Conservation (phyloP, 2,329 filamentous ascomycete species). For the Sarocladium kiliense region DNA sequence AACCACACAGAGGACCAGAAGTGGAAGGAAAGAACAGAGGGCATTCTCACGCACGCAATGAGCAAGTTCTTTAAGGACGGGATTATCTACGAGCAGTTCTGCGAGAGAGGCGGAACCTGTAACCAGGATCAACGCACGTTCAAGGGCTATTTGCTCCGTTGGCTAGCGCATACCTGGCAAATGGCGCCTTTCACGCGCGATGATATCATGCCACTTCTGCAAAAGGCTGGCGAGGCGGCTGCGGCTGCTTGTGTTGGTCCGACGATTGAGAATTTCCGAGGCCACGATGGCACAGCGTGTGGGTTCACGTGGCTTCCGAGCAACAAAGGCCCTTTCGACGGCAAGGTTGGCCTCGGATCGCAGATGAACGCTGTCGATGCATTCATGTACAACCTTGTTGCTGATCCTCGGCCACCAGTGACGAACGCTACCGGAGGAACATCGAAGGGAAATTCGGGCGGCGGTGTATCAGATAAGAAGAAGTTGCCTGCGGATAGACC, state of each 20-base stretch:
- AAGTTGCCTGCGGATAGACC: conserved; percentile 18
- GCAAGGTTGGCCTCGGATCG: conserved; percentile 57
- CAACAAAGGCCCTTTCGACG: conserved; percentile 45
- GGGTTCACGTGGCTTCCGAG: conserved; percentile 57
- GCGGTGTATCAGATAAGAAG: conserved; percentile 31
- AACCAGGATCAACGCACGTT: conserved; percentile 68
- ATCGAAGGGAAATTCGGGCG: conserved; percentile 44
- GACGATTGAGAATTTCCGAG: conserved; percentile 32
- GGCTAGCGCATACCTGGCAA: conserved; percentile 53
- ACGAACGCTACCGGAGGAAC: conserved; percentile 56
- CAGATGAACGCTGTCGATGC: conserved; percentile 64
- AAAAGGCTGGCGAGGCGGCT: conserved; percentile 46
- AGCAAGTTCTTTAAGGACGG: conserved; percentile 47
- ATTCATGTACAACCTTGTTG: conserved; percentile 55
- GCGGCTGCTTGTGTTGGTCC: conserved; percentile 44
- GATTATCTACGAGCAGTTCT: conserved; percentile 61
- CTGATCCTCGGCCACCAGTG: conserved; percentile 36
- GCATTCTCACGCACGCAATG: conserved; percentile 46
- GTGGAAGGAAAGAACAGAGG: conserved; percentile 56
- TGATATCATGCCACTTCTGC: conserved; percentile 45
- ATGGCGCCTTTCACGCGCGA: conserved; percentile 48
- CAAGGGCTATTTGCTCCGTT: conserved; percentile 70
- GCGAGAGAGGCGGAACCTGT: conserved; percentile 55
- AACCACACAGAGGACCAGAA: conserved; percentile 47
- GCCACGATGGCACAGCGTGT: conserved; percentile 55